phyloP scores from a whole-genome alignment of 345 rosid species.

The Citrus medica region DNA sequence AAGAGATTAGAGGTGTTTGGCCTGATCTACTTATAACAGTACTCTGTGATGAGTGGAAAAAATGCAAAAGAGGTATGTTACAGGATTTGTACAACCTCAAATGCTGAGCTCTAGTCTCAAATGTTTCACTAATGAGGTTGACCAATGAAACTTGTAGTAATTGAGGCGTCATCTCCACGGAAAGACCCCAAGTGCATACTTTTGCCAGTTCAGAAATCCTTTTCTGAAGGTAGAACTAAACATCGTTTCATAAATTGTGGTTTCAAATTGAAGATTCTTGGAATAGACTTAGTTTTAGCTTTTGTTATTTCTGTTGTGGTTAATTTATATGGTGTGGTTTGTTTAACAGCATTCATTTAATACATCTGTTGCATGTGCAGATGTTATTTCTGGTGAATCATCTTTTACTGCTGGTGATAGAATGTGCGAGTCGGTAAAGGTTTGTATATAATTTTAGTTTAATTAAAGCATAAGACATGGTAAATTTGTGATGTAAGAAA shows the following conservation, averaged over 20 bases:
- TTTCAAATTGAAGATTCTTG: slow-evolving; percentile 3
- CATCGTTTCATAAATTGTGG: slow-evolving; percentile 7
- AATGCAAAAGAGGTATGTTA: slow-evolving; percentile 84
- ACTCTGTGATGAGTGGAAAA: slow-evolving; percentile 86
- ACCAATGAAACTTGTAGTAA: slow-evolving; percentile 40
- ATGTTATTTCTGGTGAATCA: slow-evolving; percentile 51
- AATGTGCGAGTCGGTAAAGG: slow-evolving; percentile 87
- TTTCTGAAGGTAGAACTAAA: slow-evolving; percentile 51
- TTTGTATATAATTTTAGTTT: slow-evolving; percentile 27
- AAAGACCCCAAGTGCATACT: slow-evolving; percentile 82
- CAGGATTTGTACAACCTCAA: not conserved
- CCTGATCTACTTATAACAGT: slow-evolving; percentile 70
- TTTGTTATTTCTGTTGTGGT: not conserved
- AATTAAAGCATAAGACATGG: not conserved
- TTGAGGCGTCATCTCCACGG: slow-evolving; percentile 82
- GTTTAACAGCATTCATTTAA: slow-evolving; percentile 5
- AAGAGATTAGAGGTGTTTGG: slow-evolving; percentile 81
- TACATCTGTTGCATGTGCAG: slow-evolving; percentile 30
- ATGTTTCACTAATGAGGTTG: slow-evolving; percentile 16
- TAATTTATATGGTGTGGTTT: not conserved
- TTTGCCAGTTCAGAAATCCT: slow-evolving; percentile 50
- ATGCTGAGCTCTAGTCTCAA: slow-evolving; percentile 10
- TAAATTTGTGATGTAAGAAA: not conserved
- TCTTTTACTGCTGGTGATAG: slow-evolving; percentile 72
- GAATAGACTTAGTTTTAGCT: not conserved